These are phyloP conservation scores for Trichoderma koningii DNA, from an alignment of 2,329 filamentous ascomycete genomes.

Conservation along the genomic window DNA sequence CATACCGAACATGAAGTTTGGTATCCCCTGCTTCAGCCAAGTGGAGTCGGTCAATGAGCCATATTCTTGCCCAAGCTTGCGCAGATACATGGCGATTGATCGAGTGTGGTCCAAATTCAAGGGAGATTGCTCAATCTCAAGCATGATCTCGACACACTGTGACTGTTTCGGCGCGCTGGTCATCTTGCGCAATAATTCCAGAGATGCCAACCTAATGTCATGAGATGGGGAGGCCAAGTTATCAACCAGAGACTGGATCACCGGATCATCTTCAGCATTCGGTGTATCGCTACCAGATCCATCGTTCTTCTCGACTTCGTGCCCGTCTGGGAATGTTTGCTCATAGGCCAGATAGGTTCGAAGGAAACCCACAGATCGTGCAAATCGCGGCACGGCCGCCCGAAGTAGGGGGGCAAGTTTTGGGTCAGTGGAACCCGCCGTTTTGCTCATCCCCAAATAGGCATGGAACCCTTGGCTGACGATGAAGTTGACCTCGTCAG, in stretches of 20 bases:
- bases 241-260: conserved; percentile 66
- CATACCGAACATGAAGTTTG: conserved; percentile 84
- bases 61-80: conserved; percentile 71
- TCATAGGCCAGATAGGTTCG: conserved; percentile 63
- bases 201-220: conserved; percentile 68
- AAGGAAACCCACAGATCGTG: conserved; percentile 66
- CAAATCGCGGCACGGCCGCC: conserved; percentile 66
- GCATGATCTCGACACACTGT: conserved; percentile 55
- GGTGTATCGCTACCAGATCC: conserved; percentile 47
- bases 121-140: conserved; percentile 77
- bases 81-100: conserved; percentile 79
- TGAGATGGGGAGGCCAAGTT: conserved; percentile 78
- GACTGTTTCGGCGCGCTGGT: conserved; percentile 35
- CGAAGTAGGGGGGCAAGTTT: conserved; percentile 67
- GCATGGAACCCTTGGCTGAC: conserved; percentile 73
- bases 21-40: conserved; percentile 72
- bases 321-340: conserved; percentile 35
- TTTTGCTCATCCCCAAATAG: conserved; percentile 66
- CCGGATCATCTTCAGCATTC: conserved; percentile 56
- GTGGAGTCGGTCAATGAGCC: conserved; percentile 57
- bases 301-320: conserved; percentile 32
- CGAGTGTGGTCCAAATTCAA: conserved; percentile 75
- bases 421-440: conserved; percentile 58
- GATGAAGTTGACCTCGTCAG: conserved; percentile 70
- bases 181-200: conserved; percentile 70